Base-by-base conservation (phyloP, 345 rosid species). In the Brassica juncea region DNA sequence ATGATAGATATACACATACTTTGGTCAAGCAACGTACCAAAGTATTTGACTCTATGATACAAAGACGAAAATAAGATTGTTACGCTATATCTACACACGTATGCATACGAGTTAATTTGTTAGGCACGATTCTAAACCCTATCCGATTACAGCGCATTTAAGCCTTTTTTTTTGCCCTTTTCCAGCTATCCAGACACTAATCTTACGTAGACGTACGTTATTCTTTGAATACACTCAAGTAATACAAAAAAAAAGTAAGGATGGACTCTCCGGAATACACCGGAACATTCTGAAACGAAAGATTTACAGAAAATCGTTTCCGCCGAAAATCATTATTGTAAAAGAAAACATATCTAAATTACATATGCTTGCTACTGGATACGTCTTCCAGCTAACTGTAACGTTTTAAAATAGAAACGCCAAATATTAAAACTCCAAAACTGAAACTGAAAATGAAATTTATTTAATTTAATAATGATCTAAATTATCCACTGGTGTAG, bases 111-210 rank as follows among this genome's bases (percentile, higher is more conserved):
- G 67, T 39, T 78, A 10, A 78, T 65, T 49, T 39, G 77, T 71
- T 78, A 55, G 81, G 81, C 77, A 30, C 63, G 54, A 69, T 69
- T 77, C 55, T 47, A 1, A 25, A 35, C 59, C 76, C 23, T 64
- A 78, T 27, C 72, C 6, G 31, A 52, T 71, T 39, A 23, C 25
- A 23, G 25, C 25, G 25, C 25, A 23, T 23, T 42, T 39, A 59
- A 68, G 19, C 59, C 67, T 47, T 47, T 47, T 47, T 47, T 47
- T 30, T 62, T 14, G 25, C 25, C 9, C 16, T 28, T 59, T 60
- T 25, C 19, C 15, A 11, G 31, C 15, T 27, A 25, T 25, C 31
- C 39, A 35, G 1, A 8, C 39, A 1, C 42, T 39, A 39, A 39
- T 60, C 31, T 59, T 58, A 58, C 63, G 63, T 27, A 62, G 19